Conservation (phyloP, 83 land plant species). For the Diphasiastrum complanatum region DNA sequence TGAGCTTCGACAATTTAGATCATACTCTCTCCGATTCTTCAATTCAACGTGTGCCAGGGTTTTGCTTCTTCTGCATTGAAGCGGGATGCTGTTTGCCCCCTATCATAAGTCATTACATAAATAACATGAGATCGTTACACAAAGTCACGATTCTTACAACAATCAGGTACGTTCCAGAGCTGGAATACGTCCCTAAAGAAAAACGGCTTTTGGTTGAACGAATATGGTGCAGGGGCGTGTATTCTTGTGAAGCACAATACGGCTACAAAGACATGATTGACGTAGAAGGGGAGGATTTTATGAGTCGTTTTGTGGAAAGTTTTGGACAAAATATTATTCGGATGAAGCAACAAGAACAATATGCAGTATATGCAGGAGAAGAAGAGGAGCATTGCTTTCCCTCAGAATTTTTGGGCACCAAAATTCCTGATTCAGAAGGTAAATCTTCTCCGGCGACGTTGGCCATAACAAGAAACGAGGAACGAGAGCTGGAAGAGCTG, state of each 20-base stretch:
- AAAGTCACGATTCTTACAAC: conserved; percentile 41
- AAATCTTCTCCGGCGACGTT: neutral
- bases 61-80: conserved; percentile 54
- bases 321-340: too few relatives aligned
- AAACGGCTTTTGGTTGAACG: conserved; percentile 39
- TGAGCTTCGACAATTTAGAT: conserved; percentile 22
- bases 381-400: too few relatives aligned
- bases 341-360: too few relatives aligned
- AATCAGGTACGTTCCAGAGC: conserved; percentile 36
- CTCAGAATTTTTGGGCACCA: conserved; percentile 3
- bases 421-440: neutral
- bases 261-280: conserved; percentile 42
- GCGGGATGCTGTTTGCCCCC: conserved; percentile 43
- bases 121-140: conserved; percentile 38
- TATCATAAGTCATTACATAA: conserved; percentile 42
- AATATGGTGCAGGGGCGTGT: conserved; percentile 36
- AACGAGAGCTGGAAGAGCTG: conserved; percentile 25
- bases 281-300: conserved; percentile 30
- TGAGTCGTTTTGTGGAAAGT: too few relatives aligned
- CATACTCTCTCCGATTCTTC: conserved; percentile 7
- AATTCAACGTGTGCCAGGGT: conserved; percentile 41
- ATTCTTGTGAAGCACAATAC: conserved; percentile 49
- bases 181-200: conserved; percentile 26
- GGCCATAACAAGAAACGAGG: conserved; percentile 5
- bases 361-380: too few relatives aligned